These are phyloP conservation scores for Pichia nanzhaoensis DNA, from an alignment of 805 yeast species.

Conservation along the genomic window DNA sequence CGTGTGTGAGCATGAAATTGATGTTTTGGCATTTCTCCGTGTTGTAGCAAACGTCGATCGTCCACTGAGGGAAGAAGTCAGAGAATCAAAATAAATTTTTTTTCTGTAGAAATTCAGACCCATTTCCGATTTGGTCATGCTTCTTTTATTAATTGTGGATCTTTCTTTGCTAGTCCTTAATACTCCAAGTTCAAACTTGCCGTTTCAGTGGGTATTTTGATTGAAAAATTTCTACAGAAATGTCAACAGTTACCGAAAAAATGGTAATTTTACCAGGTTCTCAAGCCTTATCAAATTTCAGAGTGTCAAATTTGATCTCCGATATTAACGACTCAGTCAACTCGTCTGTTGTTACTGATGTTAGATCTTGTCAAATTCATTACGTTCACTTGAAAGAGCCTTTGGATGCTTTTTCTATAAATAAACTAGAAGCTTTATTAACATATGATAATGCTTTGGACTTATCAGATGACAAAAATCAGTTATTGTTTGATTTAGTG, in stretches of 20 bases:
- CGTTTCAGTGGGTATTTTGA: no score
- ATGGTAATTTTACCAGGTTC: slow-evolving; percentile 75
- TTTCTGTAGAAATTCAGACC: background rate
- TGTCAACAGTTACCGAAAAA: slow-evolving; percentile 13
- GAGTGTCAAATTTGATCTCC: slow-evolving; percentile 65
- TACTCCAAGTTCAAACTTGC: background rate
- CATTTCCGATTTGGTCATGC: background rate
- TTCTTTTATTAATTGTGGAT: background rate
- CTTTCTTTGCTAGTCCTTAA: background rate
- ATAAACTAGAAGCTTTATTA: slow-evolving; percentile 54
- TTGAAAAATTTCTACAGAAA: slow-evolving; percentile 1
- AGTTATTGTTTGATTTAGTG: slow-evolving; percentile 21
- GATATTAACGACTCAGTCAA: slow-evolving; percentile 69
- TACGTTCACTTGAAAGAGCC: slow-evolving; percentile 56
- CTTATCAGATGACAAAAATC: slow-evolving; percentile 32
- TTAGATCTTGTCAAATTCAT: slow-evolving; percentile 74
- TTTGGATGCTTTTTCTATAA: slow-evolving; percentile 35
- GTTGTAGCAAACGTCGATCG: slow-evolving; percentile 1
- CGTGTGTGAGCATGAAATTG: no score
- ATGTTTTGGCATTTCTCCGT: background rate
- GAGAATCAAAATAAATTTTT: background rate
- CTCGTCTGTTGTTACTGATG: slow-evolving; percentile 57
- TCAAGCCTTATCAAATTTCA: slow-evolving; percentile 78
- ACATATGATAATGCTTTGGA: slow-evolving; percentile 70
- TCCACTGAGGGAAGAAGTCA: slow-evolving; percentile 4